Evolutionary conservation across 1,284 basidiomycete species (phyloP), one percentile per base, ranked within the genome.

Genomic region (Malassezia nana): DNA sequence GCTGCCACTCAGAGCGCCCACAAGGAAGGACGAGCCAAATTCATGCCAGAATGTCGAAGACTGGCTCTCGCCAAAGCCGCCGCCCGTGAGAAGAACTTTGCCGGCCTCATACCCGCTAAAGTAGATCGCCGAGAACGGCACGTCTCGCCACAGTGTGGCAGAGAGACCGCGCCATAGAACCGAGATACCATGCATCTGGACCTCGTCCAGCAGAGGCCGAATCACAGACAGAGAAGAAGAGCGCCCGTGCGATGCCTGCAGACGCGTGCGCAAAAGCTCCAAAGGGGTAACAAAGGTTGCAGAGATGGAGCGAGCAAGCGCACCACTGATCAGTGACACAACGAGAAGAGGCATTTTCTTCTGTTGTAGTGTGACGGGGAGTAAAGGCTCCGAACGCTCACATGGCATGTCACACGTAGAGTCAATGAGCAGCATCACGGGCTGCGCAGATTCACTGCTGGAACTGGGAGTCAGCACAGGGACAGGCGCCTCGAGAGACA

Each of bases 91-190:
- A 26, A 59, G 52, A 12, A 64, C 47, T 54, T 76, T 75, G 40
- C 74, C 63, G 16, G 58, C 66, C 57, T 78, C 77, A 58, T 77
- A 78, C 0, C 73, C 75, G 1, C 75, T 70, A 86, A 89, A 92
- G 67, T 94, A 94, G 41, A 91, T 79, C 0, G 89, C 92, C 33
- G 87, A 90, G 74, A 98, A 98, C 0, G 92, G 92, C 1, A 98
- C 92, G 65, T 98, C 92, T 52, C 92, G 81, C 89, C 89, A 96
- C 7, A 98, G 78, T 5, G 90, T 95, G 3, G 91, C 82, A 0
- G 85, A 85, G 4, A 98, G 79, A 0, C 92, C 92, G 50, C 89
- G 80, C 87, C 89, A 98, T 20, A 96, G 79, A 43, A 83, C 84
- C 16, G 50, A 51, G 0, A 42, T 8, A 4, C 52, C 48, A 12